These are phyloP conservation scores for Sambucus nigra DNA, from an alignment of 129 eudicot species.

Conservation along the genomic window DNA sequence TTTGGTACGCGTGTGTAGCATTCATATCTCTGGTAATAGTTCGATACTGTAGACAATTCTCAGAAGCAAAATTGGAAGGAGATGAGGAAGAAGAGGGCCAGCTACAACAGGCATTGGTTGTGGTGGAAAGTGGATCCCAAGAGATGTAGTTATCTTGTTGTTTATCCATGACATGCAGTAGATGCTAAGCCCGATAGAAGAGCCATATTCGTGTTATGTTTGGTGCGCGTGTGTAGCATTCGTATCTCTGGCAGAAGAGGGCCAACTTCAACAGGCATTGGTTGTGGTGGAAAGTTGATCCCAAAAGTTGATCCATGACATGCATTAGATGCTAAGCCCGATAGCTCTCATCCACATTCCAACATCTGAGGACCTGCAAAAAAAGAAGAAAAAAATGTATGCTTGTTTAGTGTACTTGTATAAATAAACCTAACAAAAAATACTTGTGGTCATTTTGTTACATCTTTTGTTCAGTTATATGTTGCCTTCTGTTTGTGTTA, in stretches of 20 bases:
- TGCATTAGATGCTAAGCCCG: too few species aligned
- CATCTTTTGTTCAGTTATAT: too few species aligned
- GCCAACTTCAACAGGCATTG: slow-evolving; percentile 30
- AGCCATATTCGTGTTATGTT: not conserved
- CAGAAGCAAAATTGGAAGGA: slow-evolving; percentile 24
- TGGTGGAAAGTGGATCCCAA: slow-evolving; percentile 20
- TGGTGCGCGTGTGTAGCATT: slow-evolving; percentile 29
- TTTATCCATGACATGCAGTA: too few species aligned
- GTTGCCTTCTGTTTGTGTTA: too few species aligned
- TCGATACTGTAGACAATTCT: slow-evolving; percentile 40
- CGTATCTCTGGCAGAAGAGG: slow-evolving; percentile 42
- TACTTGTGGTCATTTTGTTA: too few species aligned
- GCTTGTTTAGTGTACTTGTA: not conserved
- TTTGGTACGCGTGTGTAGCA: slow-evolving; percentile 21
- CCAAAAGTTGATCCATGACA: too few species aligned
- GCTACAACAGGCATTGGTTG: slow-evolving; percentile 35
- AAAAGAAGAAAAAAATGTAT: not conserved
- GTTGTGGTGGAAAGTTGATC: slow-evolving; percentile 28
- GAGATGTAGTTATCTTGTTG: too few species aligned
- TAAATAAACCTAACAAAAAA: slow-evolving; percentile 1
- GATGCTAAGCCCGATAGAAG: not conserved
- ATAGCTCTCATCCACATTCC: not conserved
- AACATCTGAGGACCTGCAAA: not conserved
- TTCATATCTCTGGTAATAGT: slow-evolving; percentile 57
- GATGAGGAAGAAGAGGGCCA: slow-evolving; percentile 22